Evolutionary conservation across 805 yeast species (phyloP), one percentile per base, ranked within the genome.

Genomic region (Candida orba): DNA sequence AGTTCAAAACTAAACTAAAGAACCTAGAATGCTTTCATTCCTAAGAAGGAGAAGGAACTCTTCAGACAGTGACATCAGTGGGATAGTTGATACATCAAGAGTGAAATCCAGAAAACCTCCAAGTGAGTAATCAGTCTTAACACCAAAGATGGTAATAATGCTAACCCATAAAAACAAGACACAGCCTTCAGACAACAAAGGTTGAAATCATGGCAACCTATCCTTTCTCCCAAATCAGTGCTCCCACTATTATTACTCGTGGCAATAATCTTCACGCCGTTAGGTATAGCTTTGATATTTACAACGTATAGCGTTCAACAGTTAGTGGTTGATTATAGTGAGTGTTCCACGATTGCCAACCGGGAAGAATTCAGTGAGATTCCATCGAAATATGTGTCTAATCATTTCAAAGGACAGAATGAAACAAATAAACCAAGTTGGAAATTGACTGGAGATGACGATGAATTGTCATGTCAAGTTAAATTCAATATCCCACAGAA

Each of bases 201-300:
- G 53, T 59, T 78, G 50, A 76, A 76, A 52, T 72, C 81, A 34
- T 78, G 81, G 79, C 81, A 78, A 53, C 99, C 98, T 2, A 87
- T 93, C 43, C 74, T 93, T 44, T 85, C 96, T 2, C 97, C 98
- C 14, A 81, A 81, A 52, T 81, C 95, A 15, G 97, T 91, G 37
- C 73, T 93, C 37, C 98, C 98, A 3, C 69, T 91, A 41, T 71
- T 93, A 44, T 72, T 89, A 39, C 51, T 84, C 22, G 66, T 86
- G 36, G 87, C 95, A 1, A 68, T 87, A 20, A 72, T 93, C 5
- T 89, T 90, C 65, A 86, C 93, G 1, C 96, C 97, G 1, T 74
- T 93, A 40, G 99, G 99, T 4, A 83, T 90, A 27, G 95, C 87
- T 14, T 74, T 93, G 44, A 63, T 89, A 25, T 76, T 75, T 51